Conservation (phyloP, 768 basidiomycete species). For the Strobilomyces echinocephalus region DNA sequence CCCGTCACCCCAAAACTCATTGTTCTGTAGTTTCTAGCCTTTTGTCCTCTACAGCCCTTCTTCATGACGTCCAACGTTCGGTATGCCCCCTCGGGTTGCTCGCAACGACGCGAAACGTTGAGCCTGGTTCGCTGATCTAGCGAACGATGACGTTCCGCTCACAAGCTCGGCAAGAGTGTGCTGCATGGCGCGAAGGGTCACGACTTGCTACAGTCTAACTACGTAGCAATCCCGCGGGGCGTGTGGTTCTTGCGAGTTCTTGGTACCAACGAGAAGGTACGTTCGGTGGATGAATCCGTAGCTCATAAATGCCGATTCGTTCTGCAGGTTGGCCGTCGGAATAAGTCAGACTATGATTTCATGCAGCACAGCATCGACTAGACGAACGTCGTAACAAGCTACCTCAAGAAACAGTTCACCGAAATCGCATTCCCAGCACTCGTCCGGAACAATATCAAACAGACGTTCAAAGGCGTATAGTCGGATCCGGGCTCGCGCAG, state of each 20-base stretch:
- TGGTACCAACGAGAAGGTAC: slow-evolving; percentile 81
- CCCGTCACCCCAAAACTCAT: slow-evolving; percentile 55
- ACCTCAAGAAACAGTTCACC: slow-evolving; percentile 76
- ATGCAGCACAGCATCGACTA: slow-evolving; percentile 82
- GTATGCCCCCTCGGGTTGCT: slow-evolving; percentile 78
- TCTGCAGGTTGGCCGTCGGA: slow-evolving; percentile 62
- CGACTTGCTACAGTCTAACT: slow-evolving; percentile 70
- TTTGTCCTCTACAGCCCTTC: background rate
- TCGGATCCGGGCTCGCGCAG: slow-evolving; percentile 66
- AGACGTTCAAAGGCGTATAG: slow-evolving; percentile 77
- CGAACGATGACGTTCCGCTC: slow-evolving; percentile 76
- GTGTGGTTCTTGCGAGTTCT: slow-evolving; percentile 86
- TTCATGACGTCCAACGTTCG: slow-evolving; percentile 50
- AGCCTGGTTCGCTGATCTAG: slow-evolving; percentile 79
- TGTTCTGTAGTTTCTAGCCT: slow-evolving; percentile 55
- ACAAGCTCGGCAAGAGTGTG: slow-evolving; percentile 79
- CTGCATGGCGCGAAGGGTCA: slow-evolving; percentile 85
- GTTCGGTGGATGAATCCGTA: background rate
- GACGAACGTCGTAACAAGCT: slow-evolving; percentile 75
- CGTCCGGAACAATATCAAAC: slow-evolving; percentile 75
- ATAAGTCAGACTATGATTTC: slow-evolving; percentile 76
- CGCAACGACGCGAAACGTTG: slow-evolving; percentile 74
- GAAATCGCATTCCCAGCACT: slow-evolving; percentile 78
- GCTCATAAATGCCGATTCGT: background rate
- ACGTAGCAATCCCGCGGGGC: slow-evolving; percentile 75